Base-by-base conservation (phyloP, 805 yeast genomes). In the Crinitomyces ghanaensis region DNA sequence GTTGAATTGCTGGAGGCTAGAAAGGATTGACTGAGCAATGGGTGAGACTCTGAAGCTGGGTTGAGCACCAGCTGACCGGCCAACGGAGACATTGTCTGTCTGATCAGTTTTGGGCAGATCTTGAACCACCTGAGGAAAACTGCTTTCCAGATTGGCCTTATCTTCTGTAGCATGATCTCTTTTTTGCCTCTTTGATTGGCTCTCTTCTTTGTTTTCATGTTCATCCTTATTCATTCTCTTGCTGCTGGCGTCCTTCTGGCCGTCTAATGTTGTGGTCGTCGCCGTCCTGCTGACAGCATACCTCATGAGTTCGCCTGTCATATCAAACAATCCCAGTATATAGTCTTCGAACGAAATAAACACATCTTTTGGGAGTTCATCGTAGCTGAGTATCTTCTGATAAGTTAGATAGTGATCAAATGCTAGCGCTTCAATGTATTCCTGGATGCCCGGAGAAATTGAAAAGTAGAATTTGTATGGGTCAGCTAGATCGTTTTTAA, bases 221-320 rank as follows among this genome's bases (percentile, higher is more conserved):
- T n/a, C n/a, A n/a, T n/a, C n/a, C n/a, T n/a, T n/a, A n/a, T n/a
- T n/a, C n/a, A n/a, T n/a, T n/a, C n/a, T n/a, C 11, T 28, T 22
- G n/a, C 25, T 13, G 13, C 16, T 17, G 5, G 19, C 19, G 5
- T 20, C 18, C 4, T 31, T 21, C 12, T 13, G 33, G 4, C 26
- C 34, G 2, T 26, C 19, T 4, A 53, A 38, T n/a, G n/a, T n/a
- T n/a, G n/a, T n/a, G n/a, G n/a, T n/a, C n/a, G n/a, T n/a, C n/a
- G n/a, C n/a, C n/a, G n/a, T n/a, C 31, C 57, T 48, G n/a, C 51
- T 36, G 12, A 62, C 57, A 8, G 62, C 52, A 34, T 53, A 57
- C 19, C 64, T 38, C 66, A 62, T 62, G 9, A 62, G 48, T 34
- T 62, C 67, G 1, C 67, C 67, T 0, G 66, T 59, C 30, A 59